These are phyloP conservation scores for Yamadazyma conglobata DNA, from an alignment of 1,139 yeast species.

Conservation along the genomic window DNA sequence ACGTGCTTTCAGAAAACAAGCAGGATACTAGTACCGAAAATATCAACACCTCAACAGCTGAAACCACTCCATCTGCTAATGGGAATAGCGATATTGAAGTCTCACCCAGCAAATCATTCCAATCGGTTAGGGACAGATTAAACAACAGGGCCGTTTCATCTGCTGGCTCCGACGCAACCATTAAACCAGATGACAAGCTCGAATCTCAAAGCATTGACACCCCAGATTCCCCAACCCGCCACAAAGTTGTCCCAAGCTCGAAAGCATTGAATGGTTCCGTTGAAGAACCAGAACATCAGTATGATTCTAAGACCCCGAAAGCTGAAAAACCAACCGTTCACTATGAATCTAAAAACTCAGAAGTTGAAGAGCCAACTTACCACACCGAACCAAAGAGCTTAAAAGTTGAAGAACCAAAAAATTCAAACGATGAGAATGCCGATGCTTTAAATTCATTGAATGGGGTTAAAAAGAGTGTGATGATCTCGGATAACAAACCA, in stretches of 20 bases:
- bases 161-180: constrained; percentile 21
- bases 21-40: constrained; percentile 20
- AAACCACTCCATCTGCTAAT: constrained; percentile 31
- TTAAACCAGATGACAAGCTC: constrained; percentile 14
- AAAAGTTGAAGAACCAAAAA: too few species aligned
- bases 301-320: too few species aligned
- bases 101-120: constrained; percentile 17
- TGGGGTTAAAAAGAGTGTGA: constrained; percentile 6
- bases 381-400: too few species aligned
- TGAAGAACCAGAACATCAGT: too few species aligned
- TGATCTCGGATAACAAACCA: constrained; percentile 6
- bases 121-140: constrained; percentile 18
- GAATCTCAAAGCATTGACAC: neutral
- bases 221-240: neutral
- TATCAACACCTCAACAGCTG: constrained; percentile 26
- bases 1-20: too few species aligned
- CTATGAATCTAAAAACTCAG: neutral
- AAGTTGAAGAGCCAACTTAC: too few species aligned
- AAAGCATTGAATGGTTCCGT: too few species aligned
- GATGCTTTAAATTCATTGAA: constrained; percentile 5
- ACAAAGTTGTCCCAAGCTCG: neutral
- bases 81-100: constrained; percentile 14
- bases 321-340: neutral
- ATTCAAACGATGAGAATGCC: constrained; percentile 4
- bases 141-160: constrained; percentile 17